Percentiles rank a stretch among this genome's conserved stretches.
phyloP scores from a whole-genome alignment of 345 rosid genomes.

The Litchi chinensis region DNA sequence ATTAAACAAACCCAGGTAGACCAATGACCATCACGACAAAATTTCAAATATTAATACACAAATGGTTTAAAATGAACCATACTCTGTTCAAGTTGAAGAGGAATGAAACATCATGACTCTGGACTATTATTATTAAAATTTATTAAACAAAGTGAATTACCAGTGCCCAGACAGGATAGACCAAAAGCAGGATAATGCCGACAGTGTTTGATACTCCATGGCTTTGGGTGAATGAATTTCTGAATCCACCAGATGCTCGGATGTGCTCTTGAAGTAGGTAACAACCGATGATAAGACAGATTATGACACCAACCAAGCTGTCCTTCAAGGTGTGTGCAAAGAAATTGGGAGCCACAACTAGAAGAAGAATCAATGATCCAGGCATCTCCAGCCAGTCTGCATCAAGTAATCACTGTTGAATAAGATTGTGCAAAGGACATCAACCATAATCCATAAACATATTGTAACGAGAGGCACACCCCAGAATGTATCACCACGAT shows the following conservation, averaged over 20 bases:
- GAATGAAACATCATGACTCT: background rate
- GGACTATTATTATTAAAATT: background rate
- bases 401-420: background rate
- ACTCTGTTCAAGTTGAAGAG: conserved; percentile 6
- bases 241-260: conserved; percentile 90
- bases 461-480: background rate
- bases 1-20: background rate
- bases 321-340: conserved; percentile 57
- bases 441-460: background rate
- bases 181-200: conserved; percentile 74
- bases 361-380: conserved; percentile 64
- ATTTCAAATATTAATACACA: background rate
- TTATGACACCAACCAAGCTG: conserved; percentile 60
- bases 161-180: conserved; percentile 81
- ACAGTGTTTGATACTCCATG: conserved; percentile 81
- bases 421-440: background rate
- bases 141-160: conserved; percentile 54
- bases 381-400: conserved; percentile 87
- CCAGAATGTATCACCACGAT: too few species aligned
- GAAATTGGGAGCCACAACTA: conserved; percentile 68
- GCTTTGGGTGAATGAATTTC: conserved; percentile 67
- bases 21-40: background rate
- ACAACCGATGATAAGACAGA: conserved; percentile 79
- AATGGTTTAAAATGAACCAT: background rate
- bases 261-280: conserved; percentile 92